Base-by-base conservation (phyloP, 1,284 basidiomycete species). In the Irpex lacteus region DNA sequence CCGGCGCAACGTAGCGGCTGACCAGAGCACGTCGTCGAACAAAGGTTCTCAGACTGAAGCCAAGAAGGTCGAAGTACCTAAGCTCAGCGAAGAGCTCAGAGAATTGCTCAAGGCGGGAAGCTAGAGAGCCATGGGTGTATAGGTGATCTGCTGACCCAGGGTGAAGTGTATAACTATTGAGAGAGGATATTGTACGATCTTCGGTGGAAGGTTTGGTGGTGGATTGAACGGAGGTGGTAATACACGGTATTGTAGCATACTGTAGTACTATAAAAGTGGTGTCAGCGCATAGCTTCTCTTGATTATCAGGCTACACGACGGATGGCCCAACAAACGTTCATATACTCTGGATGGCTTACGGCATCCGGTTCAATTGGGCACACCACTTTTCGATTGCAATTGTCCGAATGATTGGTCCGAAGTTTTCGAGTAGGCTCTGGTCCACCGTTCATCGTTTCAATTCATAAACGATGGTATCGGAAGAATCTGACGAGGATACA, bases 1-100 rank as follows among this genome's bases (percentile, higher is more conserved):
- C 32, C 62, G 63, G 37, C 66, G 71, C 4, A 66, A 60, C 21
- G 57, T 61, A 19, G 56, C 63, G 6, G 44, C 38, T 37, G 34
- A 36, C 34, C 53, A 61, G 50, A 44, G 15, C 37, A 21, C 58
- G 44, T 65, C 58, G 44, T 65, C 65, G 2, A 26, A 57, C 19
- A 26, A 57, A 34, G 65, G 61, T 53, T 59, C 68, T 40, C 68
- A 71, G 2, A 70, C 71, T 21, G 61, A 70, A 38, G 69, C 72
- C 19, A 63, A 77, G 13, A 72, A 76, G 50, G 67, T 81, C 55
- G 73, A 81, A 37, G 74, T 79, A 58, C 78, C 78, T 8, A 70
- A 66, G 18, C 70, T 90, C 65, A 86, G 87, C 56, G 83, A 85
- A 50, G 83, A 88, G 60, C 75, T 90, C 59, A 78, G 85, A 63